These are phyloP conservation scores for Setomelanomma holmii DNA, from an alignment of 2,329 filamentous ascomycete genomes.

Conservation along the genomic window DNA sequence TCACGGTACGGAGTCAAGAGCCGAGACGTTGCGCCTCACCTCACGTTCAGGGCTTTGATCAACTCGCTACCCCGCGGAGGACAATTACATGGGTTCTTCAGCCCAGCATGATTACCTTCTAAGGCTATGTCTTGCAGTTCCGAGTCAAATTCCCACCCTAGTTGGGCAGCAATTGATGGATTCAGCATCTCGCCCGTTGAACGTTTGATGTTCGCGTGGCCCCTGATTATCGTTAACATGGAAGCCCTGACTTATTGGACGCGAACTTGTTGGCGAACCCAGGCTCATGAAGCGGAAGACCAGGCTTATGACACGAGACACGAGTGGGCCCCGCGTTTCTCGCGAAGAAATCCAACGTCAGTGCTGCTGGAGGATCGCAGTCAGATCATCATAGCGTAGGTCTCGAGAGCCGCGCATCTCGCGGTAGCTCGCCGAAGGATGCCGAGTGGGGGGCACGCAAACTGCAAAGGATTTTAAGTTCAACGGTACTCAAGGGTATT, in stretches of 20 bases:
- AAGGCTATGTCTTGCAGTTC: constrained; percentile 1
- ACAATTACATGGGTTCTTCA: not conserved
- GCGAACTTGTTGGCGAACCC: not conserved
- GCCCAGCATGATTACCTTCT: constrained; percentile 4
- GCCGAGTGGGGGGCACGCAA: constrained; percentile 10
- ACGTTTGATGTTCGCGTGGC: constrained; percentile 10
- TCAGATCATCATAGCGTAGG: constrained; percentile 14
- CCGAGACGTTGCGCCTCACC: not conserved
- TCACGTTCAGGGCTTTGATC: not conserved
- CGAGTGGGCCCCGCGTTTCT: constrained; percentile 5
- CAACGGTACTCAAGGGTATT: constrained; percentile 26
- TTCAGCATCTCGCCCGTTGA: constrained; percentile 9
- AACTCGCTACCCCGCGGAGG: not conserved
- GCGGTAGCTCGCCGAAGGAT: constrained; percentile 5
- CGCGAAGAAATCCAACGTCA: constrained; percentile 11
- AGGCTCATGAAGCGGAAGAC: constrained; percentile 4
- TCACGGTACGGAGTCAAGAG: not conserved
- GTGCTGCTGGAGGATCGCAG: constrained; percentile 2
- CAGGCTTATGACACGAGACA: constrained; percentile 6
- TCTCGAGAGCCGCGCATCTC: constrained; percentile 9
- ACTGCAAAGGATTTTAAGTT: constrained; percentile 21
- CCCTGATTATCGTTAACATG: constrained; percentile 16
- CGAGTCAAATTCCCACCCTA: constrained; percentile 3
- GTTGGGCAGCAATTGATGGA: constrained; percentile 3
- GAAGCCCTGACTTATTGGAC: constrained; percentile 16